Conservation (phyloP, 2,329 filamentous ascomycete species). For the Tolypocladium capitatum region DNA sequence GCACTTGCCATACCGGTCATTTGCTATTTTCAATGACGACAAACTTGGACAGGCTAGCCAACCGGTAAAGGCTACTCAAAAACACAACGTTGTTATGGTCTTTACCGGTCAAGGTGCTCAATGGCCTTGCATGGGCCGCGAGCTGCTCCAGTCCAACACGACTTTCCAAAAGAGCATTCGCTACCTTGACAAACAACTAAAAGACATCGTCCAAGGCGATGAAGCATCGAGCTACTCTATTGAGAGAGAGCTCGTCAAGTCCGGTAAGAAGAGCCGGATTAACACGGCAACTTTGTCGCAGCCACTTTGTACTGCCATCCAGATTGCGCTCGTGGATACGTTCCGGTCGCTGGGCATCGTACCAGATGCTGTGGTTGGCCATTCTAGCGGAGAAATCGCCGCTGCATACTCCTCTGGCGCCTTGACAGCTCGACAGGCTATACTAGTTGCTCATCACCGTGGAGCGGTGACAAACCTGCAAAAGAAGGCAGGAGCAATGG, state of each 20-base stretch:
- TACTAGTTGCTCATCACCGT: slow-evolving; percentile 7
- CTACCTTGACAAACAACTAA: no score
- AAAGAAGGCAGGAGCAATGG: not conserved
- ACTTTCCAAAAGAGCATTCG: not conserved
- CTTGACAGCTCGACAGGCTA: not conserved
- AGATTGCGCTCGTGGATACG: not conserved
- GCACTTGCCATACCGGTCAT: not conserved
- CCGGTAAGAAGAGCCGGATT: not conserved
- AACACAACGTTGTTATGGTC: not conserved
- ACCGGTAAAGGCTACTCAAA: no score
- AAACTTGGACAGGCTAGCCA: no score
- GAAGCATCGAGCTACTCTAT: not conserved
- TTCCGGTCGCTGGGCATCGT: not conserved
- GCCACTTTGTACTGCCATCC: not conserved
- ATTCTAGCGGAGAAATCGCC: not conserved
- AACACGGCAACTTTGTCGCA: not conserved
- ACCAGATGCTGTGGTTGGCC: not conserved
- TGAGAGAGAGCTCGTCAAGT: not conserved
- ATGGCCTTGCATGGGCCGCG: not conserved
- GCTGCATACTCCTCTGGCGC: not conserved
- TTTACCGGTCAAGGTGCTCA: not conserved
- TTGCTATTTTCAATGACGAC: not conserved
- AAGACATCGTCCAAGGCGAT: no score
- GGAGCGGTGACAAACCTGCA: slow-evolving; percentile 1
- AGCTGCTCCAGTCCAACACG: not conserved